Base-by-base conservation (phyloP, 2,329 filamentous ascomycete genomes). In the Colletotrichum australisinense region DNA sequence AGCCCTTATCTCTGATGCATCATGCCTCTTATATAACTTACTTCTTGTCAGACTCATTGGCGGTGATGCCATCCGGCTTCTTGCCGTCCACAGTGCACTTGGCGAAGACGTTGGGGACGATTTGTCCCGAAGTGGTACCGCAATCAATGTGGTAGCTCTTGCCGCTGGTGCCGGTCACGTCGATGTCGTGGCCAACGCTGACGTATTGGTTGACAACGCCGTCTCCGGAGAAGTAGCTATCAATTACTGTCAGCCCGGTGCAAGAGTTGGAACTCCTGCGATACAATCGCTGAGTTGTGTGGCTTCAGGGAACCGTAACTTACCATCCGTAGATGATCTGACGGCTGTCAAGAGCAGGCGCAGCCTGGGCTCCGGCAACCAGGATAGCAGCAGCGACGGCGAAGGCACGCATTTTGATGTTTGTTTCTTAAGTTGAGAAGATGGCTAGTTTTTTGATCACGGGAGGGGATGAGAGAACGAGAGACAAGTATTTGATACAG, bases 241-340 rank as follows among this genome's bases (percentile, higher is more conserved):
- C 38, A 42, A 42, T 42, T 42, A 12, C 32, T 35, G 16, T 42
- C 5, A 42, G 16, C 14, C 19, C 52, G 19, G 19, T 30, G 38
- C 69, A 53, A 7, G 14, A 19, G 14, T 42, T 42, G 38, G 14
- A 42, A 16, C 55, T 46, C 67, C 56, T n/a, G 4, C 0, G 16
- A 7, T n/a, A 55, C 16, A 60, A 32, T 46, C 62, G 12, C n/a
- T 16, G 0, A 52, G 19, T 52, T 22, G 12, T 22, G 42, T n/a
- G 1, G 6, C 14, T 62, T 16, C 4, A 46, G 22, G 16, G 8
- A 30, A 32, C 6, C 9, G 35, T 22, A 11, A 35, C 68, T 53
- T 14, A 71, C 63, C 70, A 73, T n/a, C 70, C 70, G 30, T 70
- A 70, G 32, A 65, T 52, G n/a, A 62, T 9, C 42, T 73, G 67